A percentile compares a stretch with the other conserved stretches of the same genome.
These are phyloP conservation scores for Orbilia brochopaga DNA, from an alignment of 2,329 filamentous ascomycete species.

Conservation along the genomic window DNA sequence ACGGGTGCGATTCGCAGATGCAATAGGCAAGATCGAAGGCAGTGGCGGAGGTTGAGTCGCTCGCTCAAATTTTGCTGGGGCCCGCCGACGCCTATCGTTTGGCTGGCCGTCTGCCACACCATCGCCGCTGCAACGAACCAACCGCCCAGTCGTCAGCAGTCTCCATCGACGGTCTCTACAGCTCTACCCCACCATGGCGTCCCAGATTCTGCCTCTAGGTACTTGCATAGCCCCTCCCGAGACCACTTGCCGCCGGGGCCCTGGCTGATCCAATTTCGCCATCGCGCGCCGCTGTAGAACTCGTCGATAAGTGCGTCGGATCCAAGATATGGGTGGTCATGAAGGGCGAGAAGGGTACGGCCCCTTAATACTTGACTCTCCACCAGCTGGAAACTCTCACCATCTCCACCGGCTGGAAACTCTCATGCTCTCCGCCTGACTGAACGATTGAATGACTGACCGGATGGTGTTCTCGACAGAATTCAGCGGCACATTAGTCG, in stretches of 20 bases:
- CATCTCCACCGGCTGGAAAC: neutral
- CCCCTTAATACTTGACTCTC: slow-evolving; percentile 33
- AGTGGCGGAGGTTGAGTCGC: neutral
- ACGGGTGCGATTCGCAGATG: neutral
- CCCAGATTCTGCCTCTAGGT: slow-evolving; percentile 76
- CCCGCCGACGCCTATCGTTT: neutral
- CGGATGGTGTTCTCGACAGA: slow-evolving; percentile 64
- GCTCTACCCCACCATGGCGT: slow-evolving; percentile 69
- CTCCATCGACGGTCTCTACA: slow-evolving; percentile 19
- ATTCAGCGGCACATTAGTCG: slow-evolving; percentile 90
- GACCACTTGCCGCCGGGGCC: slow-evolving; percentile 33
- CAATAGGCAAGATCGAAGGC: neutral
- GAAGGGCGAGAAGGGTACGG: slow-evolving; percentile 94
- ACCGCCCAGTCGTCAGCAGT: slow-evolving; percentile 15
- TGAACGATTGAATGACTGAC: no score
- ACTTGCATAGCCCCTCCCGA: slow-evolving; percentile 25
- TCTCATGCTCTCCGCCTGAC: neutral
- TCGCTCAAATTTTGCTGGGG: neutral
- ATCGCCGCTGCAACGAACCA: slow-evolving; percentile 8
- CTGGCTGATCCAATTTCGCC: slow-evolving; percentile 10
- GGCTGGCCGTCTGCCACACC: neutral
- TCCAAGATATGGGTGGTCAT: slow-evolving; percentile 98
- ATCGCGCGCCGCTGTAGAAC: slow-evolving; percentile 65
- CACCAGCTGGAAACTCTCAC: no score
- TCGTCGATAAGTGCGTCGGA: slow-evolving; percentile 98